phyloP scores from a whole-genome alignment of 2,329 filamentous ascomycete species.

The Beauveria australis region DNA sequence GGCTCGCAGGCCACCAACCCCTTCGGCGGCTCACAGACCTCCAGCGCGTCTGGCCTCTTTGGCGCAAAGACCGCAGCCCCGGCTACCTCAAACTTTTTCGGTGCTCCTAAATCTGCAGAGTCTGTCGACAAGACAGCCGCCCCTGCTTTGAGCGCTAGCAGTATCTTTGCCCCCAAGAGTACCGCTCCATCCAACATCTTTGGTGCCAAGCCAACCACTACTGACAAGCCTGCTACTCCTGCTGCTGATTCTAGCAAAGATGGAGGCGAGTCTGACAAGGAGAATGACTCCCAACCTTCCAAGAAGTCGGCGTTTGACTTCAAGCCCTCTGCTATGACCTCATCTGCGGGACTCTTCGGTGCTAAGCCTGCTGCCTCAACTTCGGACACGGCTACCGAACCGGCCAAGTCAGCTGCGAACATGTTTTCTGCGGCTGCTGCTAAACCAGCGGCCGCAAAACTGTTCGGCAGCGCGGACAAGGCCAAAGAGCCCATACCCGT shows the following conservation, averaged over 20 bases:
- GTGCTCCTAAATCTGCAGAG: background rate
- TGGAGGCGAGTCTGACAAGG: slow-evolving; percentile 36
- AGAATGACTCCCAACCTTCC: slow-evolving; percentile 30
- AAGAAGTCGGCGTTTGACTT: slow-evolving; percentile 26
- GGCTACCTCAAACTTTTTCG: background rate
- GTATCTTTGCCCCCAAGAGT: slow-evolving; percentile 30
- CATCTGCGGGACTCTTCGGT: slow-evolving; percentile 20
- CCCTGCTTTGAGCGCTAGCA: slow-evolving; percentile 19
- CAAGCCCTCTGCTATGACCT: slow-evolving; percentile 21
- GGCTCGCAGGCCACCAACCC: slow-evolving; percentile 22
- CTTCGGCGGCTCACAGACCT: slow-evolving; percentile 19
- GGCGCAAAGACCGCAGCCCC: slow-evolving; percentile 2
- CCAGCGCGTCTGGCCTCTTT: slow-evolving; percentile 15
- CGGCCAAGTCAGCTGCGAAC: slow-evolving; percentile 18
- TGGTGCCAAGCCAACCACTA: slow-evolving; percentile 23
- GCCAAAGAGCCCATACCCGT: slow-evolving; percentile 21
- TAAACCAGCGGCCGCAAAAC: slow-evolving; percentile 18
- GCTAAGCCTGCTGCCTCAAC: slow-evolving; percentile 23
- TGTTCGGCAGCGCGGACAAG: slow-evolving; percentile 18
- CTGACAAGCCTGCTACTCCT: slow-evolving; percentile 14
- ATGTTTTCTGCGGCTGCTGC: slow-evolving; percentile 19
- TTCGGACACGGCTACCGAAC: slow-evolving; percentile 20
- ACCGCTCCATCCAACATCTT: slow-evolving; percentile 28
- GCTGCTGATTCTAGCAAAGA: slow-evolving; percentile 24
- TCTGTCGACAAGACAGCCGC: slow-evolving; percentile 13